phyloP scores from a whole-genome alignment of 2,329 filamentous ascomycete species.

The Xylariaceae sp. region DNA sequence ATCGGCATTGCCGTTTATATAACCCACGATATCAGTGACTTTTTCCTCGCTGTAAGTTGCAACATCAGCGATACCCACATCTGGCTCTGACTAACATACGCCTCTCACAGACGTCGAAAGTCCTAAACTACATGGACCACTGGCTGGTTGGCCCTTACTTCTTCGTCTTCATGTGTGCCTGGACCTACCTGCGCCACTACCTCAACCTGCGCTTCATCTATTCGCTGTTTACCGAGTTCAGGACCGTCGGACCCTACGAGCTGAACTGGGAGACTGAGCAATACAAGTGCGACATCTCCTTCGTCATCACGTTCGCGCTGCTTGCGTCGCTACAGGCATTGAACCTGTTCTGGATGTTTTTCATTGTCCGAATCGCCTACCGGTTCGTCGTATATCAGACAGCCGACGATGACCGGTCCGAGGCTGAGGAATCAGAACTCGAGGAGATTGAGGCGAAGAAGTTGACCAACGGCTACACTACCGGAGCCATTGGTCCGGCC shows the following conservation, averaged over 20 bases:
- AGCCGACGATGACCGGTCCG: conserved; percentile 68
- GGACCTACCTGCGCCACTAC: conserved; percentile 88
- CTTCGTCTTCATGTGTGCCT: conserved; percentile 72
- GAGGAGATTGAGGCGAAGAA: conserved; percentile 38
- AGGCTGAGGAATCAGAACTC: conserved; percentile 59
- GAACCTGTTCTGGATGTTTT: conserved; percentile 79
- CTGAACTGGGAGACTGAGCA: conserved; percentile 73
- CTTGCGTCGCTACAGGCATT: conserved; percentile 67
- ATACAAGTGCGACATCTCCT: conserved; percentile 70
- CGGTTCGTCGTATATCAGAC: conserved; percentile 61
- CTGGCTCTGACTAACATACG: conserved; percentile 18
- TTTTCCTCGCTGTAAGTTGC: conserved; percentile 79
- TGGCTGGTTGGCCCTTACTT: conserved; percentile 80
- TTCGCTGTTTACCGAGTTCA: conserved; percentile 71
- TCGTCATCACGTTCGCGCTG: conserved; percentile 63
- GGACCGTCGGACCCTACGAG: conserved; percentile 68
- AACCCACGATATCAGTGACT: conserved; percentile 90
- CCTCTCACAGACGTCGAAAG: conserved; percentile 70
- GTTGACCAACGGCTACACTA: conserved; percentile 25
- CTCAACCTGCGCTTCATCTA: conserved; percentile 74
- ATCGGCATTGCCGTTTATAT: conserved; percentile 92
- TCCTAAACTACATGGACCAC: conserved; percentile 84
- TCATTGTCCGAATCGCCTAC: conserved; percentile 71
- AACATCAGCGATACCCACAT: too few relatives aligned
- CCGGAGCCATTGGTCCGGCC: conserved; percentile 21